These are phyloP conservation scores for Pulveroboletus sp. DNA, from an alignment of 768 basidiomycete genomes.

Conservation along the genomic window DNA sequence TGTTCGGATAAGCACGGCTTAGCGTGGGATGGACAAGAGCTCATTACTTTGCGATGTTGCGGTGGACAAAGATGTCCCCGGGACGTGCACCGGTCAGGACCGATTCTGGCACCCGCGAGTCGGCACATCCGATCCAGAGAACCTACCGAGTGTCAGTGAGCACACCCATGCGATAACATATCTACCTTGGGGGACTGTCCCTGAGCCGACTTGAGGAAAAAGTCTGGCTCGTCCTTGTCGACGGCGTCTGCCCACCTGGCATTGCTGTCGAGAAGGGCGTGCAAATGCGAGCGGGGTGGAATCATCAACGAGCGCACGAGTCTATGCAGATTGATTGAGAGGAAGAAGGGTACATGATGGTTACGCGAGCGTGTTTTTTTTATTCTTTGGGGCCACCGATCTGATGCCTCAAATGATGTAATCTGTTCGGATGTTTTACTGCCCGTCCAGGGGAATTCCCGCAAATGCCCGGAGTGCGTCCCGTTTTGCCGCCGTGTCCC, in stretches of 20 bases:
- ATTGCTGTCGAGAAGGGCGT: slow-evolving; percentile 49
- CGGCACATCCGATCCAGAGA: slow-evolving; percentile 83
- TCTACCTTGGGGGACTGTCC: slow-evolving; percentile 67
- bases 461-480: slow-evolving; percentile 37
- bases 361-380: too few relatives aligned
- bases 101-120: slow-evolving; percentile 85
- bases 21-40: not conserved
- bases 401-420: too few relatives aligned
- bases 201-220: slow-evolving; percentile 58
- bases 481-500: slow-evolving; percentile 40
- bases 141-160: slow-evolving; percentile 37
- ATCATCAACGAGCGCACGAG: not conserved
- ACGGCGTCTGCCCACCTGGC: slow-evolving; percentile 69
- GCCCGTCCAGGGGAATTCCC: slow-evolving; percentile 31
- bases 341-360: too few relatives aligned
- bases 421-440: too few relatives aligned
- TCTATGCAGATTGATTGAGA: too few relatives aligned
- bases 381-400: too few relatives aligned
- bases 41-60: slow-evolving; percentile 83
- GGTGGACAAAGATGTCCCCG: slow-evolving; percentile 84
- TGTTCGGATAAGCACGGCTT: not conserved
- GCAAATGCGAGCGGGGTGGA: not conserved
- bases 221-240: slow-evolving; percentile 50
- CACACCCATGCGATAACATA: too few relatives aligned
- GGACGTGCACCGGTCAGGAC: slow-evolving; percentile 71